Evolutionary conservation across 441 rosid species (phyloP), one percentile per base, ranked within the genome.

Genomic region (Erodium texanum): DNA sequence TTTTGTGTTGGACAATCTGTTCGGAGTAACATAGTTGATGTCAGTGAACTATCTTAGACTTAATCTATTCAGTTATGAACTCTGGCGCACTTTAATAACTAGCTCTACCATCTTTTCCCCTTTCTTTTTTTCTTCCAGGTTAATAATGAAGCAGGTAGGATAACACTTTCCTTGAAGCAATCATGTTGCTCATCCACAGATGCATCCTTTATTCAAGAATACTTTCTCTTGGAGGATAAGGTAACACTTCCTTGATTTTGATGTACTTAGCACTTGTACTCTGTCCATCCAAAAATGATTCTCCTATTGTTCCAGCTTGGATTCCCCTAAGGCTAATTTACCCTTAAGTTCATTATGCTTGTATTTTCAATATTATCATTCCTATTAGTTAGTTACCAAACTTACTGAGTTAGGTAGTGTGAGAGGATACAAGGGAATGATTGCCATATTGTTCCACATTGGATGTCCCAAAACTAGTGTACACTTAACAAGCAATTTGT

Each of bases 1-100:
- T 95, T 86, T 84, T 85, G 81, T 66, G 62, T 87, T 71, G 99
- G 99, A 70, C 99, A 95, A 78, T 95, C 99, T n/a, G 92, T 95
- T 75, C 88, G 99, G 67, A 84, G 93, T 78, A 82, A 80, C 71
- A 85, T 92, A 75, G 76, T 84, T 23, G 92, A 90, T 81, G 99
- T 95, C 52, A 70, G 94, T 86, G 81, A 76, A 79, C 74, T 72
- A 63, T 67, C 66, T 45, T 41, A 38, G 65, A 64, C 78, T 71
- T 3, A 20, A 68, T 24, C 43, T 54, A 56, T 62, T 74, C 20
- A 34, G 52, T 24, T 69, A 36, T 58, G 24, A 62, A 65, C 48
- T 71, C 71, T 75, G 62, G 66, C 65, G 20, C 34, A 65, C 54
- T 66, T 69, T 64, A 43, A 12, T 74, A 65, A 41, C 68, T 56